Conservation (phyloP, 2,329 filamentous ascomycete genomes). For the Fusarium sp. region DNA sequence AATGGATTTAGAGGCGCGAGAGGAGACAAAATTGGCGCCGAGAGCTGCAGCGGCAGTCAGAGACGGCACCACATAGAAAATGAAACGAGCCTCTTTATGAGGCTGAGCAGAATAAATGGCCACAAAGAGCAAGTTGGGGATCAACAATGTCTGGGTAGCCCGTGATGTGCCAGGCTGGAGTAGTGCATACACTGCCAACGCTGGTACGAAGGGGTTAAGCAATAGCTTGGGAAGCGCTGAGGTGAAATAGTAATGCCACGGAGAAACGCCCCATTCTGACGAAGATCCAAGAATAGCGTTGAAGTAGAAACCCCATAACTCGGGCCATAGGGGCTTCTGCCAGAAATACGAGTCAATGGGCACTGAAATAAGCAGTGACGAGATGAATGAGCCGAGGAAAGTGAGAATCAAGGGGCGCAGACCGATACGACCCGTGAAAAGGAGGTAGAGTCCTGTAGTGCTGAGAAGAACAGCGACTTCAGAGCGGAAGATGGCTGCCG, state of each 20-base stretch:
- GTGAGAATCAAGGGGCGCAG: constrained; percentile 70
- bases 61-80: constrained; percentile 86
- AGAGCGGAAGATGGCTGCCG: constrained; percentile 87
- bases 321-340: constrained; percentile 89
- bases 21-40: constrained; percentile 76
- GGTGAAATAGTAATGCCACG: constrained; percentile 87
- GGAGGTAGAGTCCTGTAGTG: constrained; percentile 72
- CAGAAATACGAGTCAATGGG: constrained; percentile 93
- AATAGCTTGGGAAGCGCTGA: constrained; percentile 85
- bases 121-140: constrained; percentile 78
- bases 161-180: constrained; percentile 57
- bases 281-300: constrained; percentile 88
- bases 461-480: constrained; percentile 86
- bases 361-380: constrained; percentile 76
- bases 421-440: constrained; percentile 65
- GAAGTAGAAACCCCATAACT: constrained; percentile 88
- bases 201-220: constrained; percentile 76
- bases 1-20: constrained; percentile 68
- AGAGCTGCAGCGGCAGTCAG: constrained; percentile 82
- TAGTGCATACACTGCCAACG: constrained; percentile 66
- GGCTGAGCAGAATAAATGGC: constrained; percentile 86
- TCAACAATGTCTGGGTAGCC: constrained; percentile 60
- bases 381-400: constrained; percentile 71
- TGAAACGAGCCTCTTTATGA: constrained; percentile 96
- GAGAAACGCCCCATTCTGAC: constrained; percentile 86